Conservation (phyloP, 208 protist species). For the Acanthamoeba sp. region DNA sequence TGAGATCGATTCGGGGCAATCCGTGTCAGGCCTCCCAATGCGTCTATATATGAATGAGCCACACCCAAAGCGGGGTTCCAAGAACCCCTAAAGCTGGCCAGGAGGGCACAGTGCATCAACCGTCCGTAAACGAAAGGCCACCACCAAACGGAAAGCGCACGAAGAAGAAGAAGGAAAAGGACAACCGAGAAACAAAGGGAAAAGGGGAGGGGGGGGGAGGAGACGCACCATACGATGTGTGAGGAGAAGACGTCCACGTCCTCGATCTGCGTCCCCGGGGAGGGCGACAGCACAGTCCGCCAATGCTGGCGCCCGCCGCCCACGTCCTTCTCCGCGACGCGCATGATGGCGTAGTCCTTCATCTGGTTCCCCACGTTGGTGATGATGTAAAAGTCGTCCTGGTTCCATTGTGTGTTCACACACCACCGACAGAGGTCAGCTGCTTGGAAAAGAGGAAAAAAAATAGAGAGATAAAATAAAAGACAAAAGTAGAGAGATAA, state of each 20-base stretch:
- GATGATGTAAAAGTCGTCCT: constrained; percentile 49
- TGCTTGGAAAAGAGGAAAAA: background rate
- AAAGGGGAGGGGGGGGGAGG: background rate
- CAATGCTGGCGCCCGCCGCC: background rate
- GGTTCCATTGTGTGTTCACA: background rate
- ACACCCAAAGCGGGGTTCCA: too few species aligned
- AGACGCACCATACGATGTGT: background rate
- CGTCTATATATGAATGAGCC: background rate
- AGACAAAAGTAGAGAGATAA: background rate
- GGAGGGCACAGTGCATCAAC: too few species aligned
- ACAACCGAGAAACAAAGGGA: background rate
- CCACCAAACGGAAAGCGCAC: too few species aligned
- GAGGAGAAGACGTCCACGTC: constrained; percentile 38
- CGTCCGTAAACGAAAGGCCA: too few species aligned
- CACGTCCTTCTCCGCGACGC: background rate
- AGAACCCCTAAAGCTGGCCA: too few species aligned
- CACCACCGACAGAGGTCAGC: background rate
- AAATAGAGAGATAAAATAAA: background rate
- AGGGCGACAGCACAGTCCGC: background rate
- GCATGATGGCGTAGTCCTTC: constrained; percentile 27
- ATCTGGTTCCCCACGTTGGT: constrained; percentile 22
- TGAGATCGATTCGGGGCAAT: too few species aligned
- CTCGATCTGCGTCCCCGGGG: constrained; percentile 25
- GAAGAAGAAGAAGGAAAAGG: background rate
- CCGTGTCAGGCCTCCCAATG: too few species aligned